Evolutionary conservation across 2,329 filamentous ascomycete species (phyloP).

Genomic region (Westerdykella aurantiaca): DNA sequence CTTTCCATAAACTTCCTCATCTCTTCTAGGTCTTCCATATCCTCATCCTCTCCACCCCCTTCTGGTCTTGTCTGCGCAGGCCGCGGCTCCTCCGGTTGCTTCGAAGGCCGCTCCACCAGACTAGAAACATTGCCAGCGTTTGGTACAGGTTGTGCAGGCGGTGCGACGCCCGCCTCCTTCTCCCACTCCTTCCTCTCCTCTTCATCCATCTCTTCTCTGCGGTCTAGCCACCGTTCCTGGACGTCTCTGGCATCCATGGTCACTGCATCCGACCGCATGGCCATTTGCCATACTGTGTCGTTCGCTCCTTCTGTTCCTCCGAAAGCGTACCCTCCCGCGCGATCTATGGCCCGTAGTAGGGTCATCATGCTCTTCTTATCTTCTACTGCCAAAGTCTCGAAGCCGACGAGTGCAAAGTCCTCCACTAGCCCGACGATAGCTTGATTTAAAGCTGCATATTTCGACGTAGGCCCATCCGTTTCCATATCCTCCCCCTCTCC

Average conservation of each 20-base stretch:
- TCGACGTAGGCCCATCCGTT: constrained; percentile 42
- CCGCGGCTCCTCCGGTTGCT: constrained; percentile 1
- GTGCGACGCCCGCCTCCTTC: constrained; percentile 57
- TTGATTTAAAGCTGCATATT: constrained; percentile 78
- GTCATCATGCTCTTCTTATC: constrained; percentile 97
- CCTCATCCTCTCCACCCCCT: constrained; percentile 18
- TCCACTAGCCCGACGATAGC: constrained; percentile 84
- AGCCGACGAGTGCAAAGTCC: constrained; percentile 82
- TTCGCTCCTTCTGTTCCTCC: constrained; percentile 86
- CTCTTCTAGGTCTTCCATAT: constrained; percentile 36
- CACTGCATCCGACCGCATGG: constrained; percentile 67
- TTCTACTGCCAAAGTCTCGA: constrained; percentile 91
- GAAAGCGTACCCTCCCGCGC: constrained; percentile 89
- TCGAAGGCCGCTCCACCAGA: constrained; percentile 15
- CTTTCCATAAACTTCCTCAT: constrained; percentile 36
- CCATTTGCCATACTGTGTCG: constrained; percentile 94
- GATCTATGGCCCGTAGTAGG: constrained; percentile 79
- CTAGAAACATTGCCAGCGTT: constrained; percentile 1
- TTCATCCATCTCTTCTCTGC: constrained; percentile 80
- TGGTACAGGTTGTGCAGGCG: constrained; percentile 13
- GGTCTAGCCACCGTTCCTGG: constrained; percentile 92
- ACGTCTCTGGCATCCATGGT: constrained; percentile 81
- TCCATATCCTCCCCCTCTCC: constrained; percentile 45
- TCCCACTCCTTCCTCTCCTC: constrained; percentile 69
- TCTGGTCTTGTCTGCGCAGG: constrained; percentile 5